Percentiles rank a stretch among this genome's conserved stretches.
phyloP scores from a whole-genome alignment of 2,329 filamentous ascomycete species.

The Sclerotiophoma versabilis region DNA sequence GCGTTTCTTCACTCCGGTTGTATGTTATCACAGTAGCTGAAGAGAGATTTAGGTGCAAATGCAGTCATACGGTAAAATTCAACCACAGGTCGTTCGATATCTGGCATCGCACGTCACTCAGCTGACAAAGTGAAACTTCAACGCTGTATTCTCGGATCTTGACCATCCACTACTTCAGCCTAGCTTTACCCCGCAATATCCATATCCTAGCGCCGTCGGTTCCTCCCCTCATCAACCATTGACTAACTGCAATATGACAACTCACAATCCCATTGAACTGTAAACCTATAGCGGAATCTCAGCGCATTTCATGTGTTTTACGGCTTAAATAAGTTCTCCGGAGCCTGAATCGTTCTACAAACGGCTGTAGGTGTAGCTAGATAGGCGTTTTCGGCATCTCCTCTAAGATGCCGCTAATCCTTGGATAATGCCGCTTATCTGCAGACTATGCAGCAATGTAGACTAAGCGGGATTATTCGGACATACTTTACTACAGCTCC shows the following conservation, averaged over 20 bases:
- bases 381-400: neutral
- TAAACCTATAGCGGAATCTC: neutral
- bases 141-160: neutral
- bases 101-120: neutral
- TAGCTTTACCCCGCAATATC: conserved; percentile 5
- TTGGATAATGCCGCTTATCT: conserved; percentile 1
- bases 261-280: neutral
- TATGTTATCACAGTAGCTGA: neutral
- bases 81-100: neutral
- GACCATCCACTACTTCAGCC: neutral
- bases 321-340: neutral
- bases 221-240: conserved; percentile 1
- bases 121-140: neutral
- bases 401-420: neutral
- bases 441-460: neutral
- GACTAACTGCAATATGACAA: neutral
- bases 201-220: neutral
- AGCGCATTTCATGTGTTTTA: neutral
- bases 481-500: neutral
- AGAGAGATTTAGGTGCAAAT: too few relatives aligned
- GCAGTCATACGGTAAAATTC: too few relatives aligned
- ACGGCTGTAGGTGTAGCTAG: neutral
- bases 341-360: neutral
- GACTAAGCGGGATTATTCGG: conserved; percentile 3
- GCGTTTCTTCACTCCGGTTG: neutral